These are phyloP conservation scores for Primulina eburnea DNA, from an alignment of 257 asterid genomes.

Conservation along the genomic window DNA sequence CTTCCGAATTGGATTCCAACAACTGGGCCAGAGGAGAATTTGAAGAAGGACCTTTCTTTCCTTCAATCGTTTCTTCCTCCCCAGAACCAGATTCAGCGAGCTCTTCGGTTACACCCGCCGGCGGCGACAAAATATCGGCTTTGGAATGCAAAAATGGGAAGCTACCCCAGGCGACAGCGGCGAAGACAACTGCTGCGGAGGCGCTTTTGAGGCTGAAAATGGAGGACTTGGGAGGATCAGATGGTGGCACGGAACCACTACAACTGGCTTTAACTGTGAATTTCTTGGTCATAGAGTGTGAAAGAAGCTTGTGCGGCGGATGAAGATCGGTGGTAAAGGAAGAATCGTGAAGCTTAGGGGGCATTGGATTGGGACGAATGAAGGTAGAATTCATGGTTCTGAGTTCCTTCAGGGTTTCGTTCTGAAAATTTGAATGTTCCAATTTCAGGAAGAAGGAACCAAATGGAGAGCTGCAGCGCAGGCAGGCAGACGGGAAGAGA, in stretches of 20 bases:
- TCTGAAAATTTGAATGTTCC: neutral
- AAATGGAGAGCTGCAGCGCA: too few relatives aligned
- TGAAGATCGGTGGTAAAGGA: constrained; percentile 10
- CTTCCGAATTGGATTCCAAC: constrained; percentile 50
- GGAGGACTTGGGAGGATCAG: constrained; percentile 21
- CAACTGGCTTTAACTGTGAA: constrained; percentile 33
- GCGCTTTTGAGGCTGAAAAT: constrained; percentile 49
- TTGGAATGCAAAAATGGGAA: constrained; percentile 26
- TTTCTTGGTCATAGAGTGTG: constrained; percentile 12
- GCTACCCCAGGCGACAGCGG: constrained; percentile 52
- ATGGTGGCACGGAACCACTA: constrained; percentile 16
- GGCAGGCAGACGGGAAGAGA: too few relatives aligned
- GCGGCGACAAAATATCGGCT: constrained; percentile 37
- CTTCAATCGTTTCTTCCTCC: constrained; percentile 20
- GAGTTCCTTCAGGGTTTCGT: neutral
- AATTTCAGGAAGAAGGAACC: too few relatives aligned
- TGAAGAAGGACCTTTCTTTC: neutral
- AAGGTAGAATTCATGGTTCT: neutral
- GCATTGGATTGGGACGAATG: constrained; percentile 18
- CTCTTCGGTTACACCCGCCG: constrained; percentile 35
- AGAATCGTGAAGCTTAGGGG: constrained; percentile 23
- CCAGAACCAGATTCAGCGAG: neutral
- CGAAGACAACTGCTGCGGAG: constrained; percentile 44
- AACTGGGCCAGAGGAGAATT: constrained; percentile 45
- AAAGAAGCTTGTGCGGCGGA: constrained; percentile 1